Conservation (phyloP, 345 rosid genomes). For the Arabis alpina region DNA sequence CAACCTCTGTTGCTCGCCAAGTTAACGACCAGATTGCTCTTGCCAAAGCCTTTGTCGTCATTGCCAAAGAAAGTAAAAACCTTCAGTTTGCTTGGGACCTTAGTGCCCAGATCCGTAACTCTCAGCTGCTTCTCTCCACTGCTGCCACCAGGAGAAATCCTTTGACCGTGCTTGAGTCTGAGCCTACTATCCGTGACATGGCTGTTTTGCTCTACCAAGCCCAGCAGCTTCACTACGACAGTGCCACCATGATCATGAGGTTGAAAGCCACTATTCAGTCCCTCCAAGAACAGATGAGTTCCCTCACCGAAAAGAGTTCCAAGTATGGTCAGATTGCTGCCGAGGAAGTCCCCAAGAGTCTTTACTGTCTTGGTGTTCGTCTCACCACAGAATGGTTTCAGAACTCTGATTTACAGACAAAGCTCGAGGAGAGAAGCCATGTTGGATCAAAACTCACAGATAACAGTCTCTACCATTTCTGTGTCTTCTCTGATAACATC, state of each 20-base stretch:
- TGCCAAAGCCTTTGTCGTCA: slow-evolving; percentile 88
- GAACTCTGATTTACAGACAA: slow-evolving; percentile 52
- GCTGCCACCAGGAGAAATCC: slow-evolving; percentile 80
- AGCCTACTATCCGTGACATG: slow-evolving; percentile 78
- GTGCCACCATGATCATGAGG: slow-evolving; percentile 94
- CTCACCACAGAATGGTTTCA: slow-evolving; percentile 81
- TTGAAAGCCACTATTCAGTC: slow-evolving; percentile 81
- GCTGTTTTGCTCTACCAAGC: slow-evolving; percentile 87
- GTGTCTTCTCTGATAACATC: slow-evolving; percentile 89
- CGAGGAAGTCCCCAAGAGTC: slow-evolving; percentile 92
- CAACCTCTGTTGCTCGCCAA: slow-evolving; percentile 80
- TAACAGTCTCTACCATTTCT: slow-evolving; percentile 70
- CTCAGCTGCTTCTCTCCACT: slow-evolving; percentile 74
- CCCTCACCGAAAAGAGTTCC: slow-evolving; percentile 74
- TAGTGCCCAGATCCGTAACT: slow-evolving; percentile 92
- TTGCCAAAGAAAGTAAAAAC: slow-evolving; percentile 92
- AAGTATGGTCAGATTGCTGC: slow-evolving; percentile 98
- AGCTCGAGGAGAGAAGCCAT: slow-evolving; percentile 46
- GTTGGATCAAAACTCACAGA: slow-evolving; percentile 59
- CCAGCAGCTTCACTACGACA: slow-evolving; percentile 86
- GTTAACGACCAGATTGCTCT: slow-evolving; percentile 86
- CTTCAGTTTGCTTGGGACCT: slow-evolving; percentile 96
- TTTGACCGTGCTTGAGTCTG: slow-evolving; percentile 69
- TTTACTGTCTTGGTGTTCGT: slow-evolving; percentile 86
- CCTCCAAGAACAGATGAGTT: slow-evolving; percentile 78